Evolutionary conservation across 768 basidiomycete genomes (phyloP).

Genomic region (Tricholoma bakamatsutake): DNA sequence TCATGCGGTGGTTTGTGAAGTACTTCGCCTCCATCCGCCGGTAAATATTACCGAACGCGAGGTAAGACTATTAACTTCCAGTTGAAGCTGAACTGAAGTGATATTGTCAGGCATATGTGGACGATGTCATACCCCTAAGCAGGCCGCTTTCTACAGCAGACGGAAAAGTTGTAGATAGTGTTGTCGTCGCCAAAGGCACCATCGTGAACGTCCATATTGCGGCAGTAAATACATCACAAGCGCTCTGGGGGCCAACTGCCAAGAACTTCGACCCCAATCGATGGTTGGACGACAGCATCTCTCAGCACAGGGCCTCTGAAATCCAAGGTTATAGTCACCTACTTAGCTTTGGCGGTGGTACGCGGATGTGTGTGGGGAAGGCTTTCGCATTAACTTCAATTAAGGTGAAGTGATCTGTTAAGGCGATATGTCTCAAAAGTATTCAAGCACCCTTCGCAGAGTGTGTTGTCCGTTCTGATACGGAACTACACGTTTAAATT

Average conservation of each 20-base stretch:
- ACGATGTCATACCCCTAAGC: constrained; percentile 56
- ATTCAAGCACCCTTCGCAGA: constrained; percentile 18
- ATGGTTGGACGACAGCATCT: constrained; percentile 41
- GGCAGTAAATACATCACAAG: constrained; percentile 44
- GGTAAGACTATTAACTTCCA: constrained; percentile 21
- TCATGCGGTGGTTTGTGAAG: constrained; percentile 44
- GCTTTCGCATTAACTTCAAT: constrained; percentile 41
- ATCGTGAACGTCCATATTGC: constrained; percentile 36
- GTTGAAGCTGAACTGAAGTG: background rate
- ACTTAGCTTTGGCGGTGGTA: constrained; percentile 48
- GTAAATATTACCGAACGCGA: constrained; percentile 17
- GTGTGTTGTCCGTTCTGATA: constrained; percentile 38
- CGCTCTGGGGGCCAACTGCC: constrained; percentile 57
- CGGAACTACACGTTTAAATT: constrained; percentile 36
- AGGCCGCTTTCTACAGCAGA: constrained; percentile 38
- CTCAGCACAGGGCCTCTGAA: constrained; percentile 23
- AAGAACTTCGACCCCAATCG: constrained; percentile 57
- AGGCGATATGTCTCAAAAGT: background rate
- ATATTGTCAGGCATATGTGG: constrained; percentile 33
- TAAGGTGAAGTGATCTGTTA: constrained; percentile 25
- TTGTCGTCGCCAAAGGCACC: constrained; percentile 45
- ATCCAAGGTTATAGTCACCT: constrained; percentile 46
- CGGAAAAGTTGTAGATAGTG: constrained; percentile 31
- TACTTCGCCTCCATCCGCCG: constrained; percentile 36
- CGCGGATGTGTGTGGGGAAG: constrained; percentile 44